These are phyloP conservation scores for Botrytis porri DNA, from an alignment of 2,329 filamentous ascomycete genomes.

Conservation along the genomic window DNA sequence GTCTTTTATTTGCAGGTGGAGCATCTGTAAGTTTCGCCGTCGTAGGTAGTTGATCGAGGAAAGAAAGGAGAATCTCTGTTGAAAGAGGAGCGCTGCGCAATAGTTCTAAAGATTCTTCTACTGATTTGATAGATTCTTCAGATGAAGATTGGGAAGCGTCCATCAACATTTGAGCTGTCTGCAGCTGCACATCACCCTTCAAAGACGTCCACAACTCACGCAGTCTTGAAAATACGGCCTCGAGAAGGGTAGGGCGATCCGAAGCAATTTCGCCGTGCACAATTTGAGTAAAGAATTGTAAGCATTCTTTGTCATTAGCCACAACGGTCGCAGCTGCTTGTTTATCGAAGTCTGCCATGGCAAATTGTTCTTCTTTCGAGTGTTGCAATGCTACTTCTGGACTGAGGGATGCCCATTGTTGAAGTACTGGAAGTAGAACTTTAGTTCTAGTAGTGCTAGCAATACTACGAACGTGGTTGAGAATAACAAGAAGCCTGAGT, in stretches of 20 bases:
- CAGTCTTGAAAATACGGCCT: constrained; percentile 66
- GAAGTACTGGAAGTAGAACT: constrained; percentile 71
- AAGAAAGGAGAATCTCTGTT: constrained; percentile 66
- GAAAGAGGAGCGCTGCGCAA: constrained; percentile 71
- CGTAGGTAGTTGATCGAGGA: constrained; percentile 71
- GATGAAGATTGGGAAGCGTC: constrained; percentile 51
- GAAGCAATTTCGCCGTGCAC: constrained; percentile 45
- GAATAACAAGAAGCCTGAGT: constrained; percentile 63
- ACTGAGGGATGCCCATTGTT: constrained; percentile 61
- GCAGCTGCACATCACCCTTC: constrained; percentile 59
- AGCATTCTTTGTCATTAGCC: constrained; percentile 55
- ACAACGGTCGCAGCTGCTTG: constrained; percentile 52
- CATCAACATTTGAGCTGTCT: constrained; percentile 61
- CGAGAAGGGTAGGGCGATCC: constrained; percentile 52
- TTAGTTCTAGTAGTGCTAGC: constrained; percentile 67
- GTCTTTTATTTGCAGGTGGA: constrained; percentile 72
- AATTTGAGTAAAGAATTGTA: constrained; percentile 51
- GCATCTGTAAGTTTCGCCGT: constrained; percentile 70
- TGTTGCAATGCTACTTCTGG: constrained; percentile 49
- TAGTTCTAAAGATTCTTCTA: constrained; percentile 66
- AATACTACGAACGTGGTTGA: constrained; percentile 71
- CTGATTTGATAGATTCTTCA: constrained; percentile 41
- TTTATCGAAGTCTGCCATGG: constrained; percentile 48
- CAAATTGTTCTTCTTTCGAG: constrained; percentile 49
- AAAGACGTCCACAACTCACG: constrained; percentile 69